Conservation (phyloP, 331 rosid species). For the Prunus yedoensis region DNA sequence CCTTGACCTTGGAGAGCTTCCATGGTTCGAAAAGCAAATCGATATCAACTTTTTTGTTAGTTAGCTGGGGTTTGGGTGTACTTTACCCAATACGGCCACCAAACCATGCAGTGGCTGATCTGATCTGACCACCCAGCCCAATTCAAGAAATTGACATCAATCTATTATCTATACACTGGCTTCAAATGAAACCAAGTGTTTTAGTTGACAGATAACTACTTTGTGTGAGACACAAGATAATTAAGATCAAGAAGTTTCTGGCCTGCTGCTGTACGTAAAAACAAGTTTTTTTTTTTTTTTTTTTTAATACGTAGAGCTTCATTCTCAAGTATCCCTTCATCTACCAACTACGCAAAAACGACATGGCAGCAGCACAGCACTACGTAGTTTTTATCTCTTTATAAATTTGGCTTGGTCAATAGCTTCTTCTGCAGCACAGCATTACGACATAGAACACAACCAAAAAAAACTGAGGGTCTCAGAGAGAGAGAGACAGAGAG, state of each 20-base stretch:
- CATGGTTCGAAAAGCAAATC: background rate
- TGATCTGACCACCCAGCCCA: slow-evolving; percentile 37
- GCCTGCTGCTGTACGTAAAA: slow-evolving; percentile 3
- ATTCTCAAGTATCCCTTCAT: slow-evolving; percentile 33
- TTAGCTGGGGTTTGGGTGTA: slow-evolving; percentile 54
- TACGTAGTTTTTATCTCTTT: background rate
- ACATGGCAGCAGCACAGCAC: slow-evolving; percentile 40
- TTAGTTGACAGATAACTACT: slow-evolving; percentile 44
- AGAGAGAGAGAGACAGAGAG: background rate
- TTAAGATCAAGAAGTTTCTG: background rate
- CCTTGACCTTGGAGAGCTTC: slow-evolving; percentile 24
- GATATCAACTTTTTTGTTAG: slow-evolving; percentile 31
- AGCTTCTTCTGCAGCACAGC: background rate
- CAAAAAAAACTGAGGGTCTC: no score
- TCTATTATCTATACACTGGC: background rate
- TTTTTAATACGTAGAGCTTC: slow-evolving; percentile 14
- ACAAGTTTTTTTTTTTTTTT: no score
- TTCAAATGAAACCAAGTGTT: slow-evolving; percentile 24
- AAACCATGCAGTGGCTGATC: slow-evolving; percentile 32
- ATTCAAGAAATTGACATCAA: slow-evolving; percentile 2
- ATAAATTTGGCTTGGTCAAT: background rate
- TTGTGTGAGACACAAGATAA: slow-evolving; percentile 37
- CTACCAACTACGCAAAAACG: slow-evolving; percentile 51
- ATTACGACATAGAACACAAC: no score
- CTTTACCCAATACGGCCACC: slow-evolving; percentile 62